Evolutionary conservation across 805 yeast species (phyloP), one percentile per base, ranked within the genome.

Genomic region (Ogataea nitratoaversa): DNA sequence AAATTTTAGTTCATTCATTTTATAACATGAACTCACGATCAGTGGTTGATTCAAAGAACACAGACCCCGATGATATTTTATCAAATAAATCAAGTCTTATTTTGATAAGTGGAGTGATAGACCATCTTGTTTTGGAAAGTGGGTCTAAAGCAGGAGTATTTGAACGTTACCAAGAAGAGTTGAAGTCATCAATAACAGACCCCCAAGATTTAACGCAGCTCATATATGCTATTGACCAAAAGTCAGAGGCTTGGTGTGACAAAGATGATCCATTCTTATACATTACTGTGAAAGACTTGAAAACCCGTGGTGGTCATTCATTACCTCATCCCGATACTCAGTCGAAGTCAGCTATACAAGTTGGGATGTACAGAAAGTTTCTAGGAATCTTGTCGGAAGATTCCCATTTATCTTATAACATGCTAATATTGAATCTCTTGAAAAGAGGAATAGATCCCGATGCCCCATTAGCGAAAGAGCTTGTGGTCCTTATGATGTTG

Each of bases 71-170:
- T 29, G 8, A 5, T 11, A 16, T 29, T 14, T 27, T 27, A 29
- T 14, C 31, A 0, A 30, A 33, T 5, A 40, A 37, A 8, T 36
- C 47, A 3, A 52, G 63, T 8, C 60, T 63, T 34, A 65, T 77
- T 2, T 56, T 80, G 18, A 67, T 82, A 6, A 79, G 85, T 53
- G 93, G 90, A 2, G 65, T 83, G 1, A 71, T 82, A 19, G 90
- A 82, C 57, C 72, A 71, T 43, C 43, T 80, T 14, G 41, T 43
- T 6, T 27, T 62, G 51, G 51, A 49, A 39, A 51, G 52, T 31
- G 46, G 46, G 14, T 27, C 33, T 2, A 25, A 27, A 13, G 40
- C 40, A 13, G 49, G 42, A 2, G 52, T 50, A 4, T 37, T 54
- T 32, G 40, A 44, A 37, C 34, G 44, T 43, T 42, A 57, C 36